These are phyloP conservation scores for Lithospermum erythrorhizon DNA, from an alignment of 257 asterid genomes.

Conservation along the genomic window DNA sequence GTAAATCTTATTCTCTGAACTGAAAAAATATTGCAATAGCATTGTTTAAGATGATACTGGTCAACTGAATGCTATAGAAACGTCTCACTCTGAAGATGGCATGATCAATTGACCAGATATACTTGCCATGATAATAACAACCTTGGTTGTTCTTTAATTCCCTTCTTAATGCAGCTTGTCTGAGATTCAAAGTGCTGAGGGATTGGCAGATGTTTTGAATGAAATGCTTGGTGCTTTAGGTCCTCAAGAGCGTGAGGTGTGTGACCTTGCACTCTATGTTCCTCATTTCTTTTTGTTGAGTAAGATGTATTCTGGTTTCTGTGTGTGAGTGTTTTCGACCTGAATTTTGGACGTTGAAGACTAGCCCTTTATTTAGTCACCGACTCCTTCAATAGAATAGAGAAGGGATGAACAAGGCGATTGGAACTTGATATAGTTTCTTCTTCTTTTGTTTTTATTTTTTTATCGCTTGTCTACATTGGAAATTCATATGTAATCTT, in stretches of 20 bases:
- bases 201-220: conserved; percentile 63
- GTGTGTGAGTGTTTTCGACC: background rate
- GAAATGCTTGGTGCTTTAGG: conserved; percentile 87
- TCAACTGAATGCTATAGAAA: too few relatives aligned
- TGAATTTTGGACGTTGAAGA: background rate
- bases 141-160: background rate
- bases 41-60: too few relatives aligned
- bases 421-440: background rate
- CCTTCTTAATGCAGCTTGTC: conserved; percentile 37
- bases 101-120: too few relatives aligned
- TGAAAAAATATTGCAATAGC: too few relatives aligned
- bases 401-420: background rate
- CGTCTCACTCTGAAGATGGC: too few relatives aligned
- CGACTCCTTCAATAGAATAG: background rate
- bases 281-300: background rate
- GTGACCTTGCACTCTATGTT: conserved; percentile 4
- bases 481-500: too few relatives aligned
- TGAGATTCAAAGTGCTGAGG: conserved; percentile 84
- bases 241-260: conserved; percentile 69
- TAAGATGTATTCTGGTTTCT: background rate
- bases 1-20: too few relatives aligned
- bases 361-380: background rate
- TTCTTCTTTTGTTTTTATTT: too few relatives aligned
- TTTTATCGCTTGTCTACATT: too few relatives aligned
- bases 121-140: background rate